A percentile compares a stretch with the other conserved stretches of the same genome.
These are phyloP conservation scores for Cystofilobasidium bisporidii DNA, from an alignment of 768 basidiomycete genomes.

Conservation along the genomic window DNA sequence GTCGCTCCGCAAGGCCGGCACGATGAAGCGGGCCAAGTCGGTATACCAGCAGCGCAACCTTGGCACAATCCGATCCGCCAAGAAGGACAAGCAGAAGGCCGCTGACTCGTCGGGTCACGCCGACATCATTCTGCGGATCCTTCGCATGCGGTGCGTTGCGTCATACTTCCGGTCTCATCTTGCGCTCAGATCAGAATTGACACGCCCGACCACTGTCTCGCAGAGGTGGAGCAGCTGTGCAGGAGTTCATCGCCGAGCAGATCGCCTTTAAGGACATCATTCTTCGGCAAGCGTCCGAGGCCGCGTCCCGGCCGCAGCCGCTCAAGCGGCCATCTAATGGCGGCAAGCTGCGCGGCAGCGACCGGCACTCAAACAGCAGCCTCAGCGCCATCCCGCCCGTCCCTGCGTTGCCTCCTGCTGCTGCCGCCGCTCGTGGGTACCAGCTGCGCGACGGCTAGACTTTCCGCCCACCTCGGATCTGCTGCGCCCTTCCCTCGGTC, in stretches of 20 bases:
- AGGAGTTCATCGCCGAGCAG: conserved; percentile 28
- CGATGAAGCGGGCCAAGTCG: conserved; percentile 81
- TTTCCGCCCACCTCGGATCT: no score
- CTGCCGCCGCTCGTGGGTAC: neutral
- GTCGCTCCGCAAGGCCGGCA: conserved; percentile 60
- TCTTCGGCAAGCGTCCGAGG: conserved; percentile 15
- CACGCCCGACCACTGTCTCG: no score
- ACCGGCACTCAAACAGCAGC: neutral
- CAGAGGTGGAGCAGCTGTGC: conserved; percentile 21
- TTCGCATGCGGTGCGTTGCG: conserved; percentile 75
- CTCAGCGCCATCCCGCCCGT: conserved; percentile 26
- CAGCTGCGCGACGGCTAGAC: conserved; percentile 17
- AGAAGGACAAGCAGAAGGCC: conserved; percentile 73
- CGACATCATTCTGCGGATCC: conserved; percentile 86
- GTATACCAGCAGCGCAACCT: conserved; percentile 87
- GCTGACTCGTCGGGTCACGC: conserved; percentile 46
- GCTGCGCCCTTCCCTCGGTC: no score
- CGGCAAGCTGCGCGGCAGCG: neutral
- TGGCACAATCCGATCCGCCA: conserved; percentile 88
- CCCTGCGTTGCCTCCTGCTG: neutral
- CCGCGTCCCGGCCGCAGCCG: conserved; percentile 13
- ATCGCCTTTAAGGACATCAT: conserved; percentile 26
- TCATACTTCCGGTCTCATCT: no score
- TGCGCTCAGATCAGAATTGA: no score
- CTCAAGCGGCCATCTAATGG: conserved; percentile 9